A percentile compares a stretch with the other conserved stretches of the same genome.
These are phyloP conservation scores for Mycena rosella DNA, from an alignment of 768 basidiomycete species.

Conservation along the genomic window DNA sequence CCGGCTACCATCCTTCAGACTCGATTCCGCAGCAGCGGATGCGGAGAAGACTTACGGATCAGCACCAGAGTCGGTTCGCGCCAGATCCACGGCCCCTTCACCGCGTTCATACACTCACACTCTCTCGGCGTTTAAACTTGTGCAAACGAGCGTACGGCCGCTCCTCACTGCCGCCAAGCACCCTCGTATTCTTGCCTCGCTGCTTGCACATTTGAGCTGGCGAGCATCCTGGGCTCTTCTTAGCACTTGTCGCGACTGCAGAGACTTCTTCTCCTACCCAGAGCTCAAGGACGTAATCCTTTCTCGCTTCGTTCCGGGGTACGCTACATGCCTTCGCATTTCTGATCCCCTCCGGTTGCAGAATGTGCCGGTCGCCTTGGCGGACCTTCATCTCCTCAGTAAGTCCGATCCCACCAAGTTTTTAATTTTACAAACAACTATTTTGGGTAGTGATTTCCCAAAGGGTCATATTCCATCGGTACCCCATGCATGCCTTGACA, in stretches of 20 bases:
- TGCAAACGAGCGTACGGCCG: neutral
- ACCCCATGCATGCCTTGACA: slow-evolving; percentile 76
- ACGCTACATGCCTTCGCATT: slow-evolving; percentile 55
- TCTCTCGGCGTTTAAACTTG: slow-evolving; percentile 34
- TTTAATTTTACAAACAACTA: slow-evolving; percentile 30
- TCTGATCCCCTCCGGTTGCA: slow-evolving; percentile 56
- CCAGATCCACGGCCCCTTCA: slow-evolving; percentile 7
- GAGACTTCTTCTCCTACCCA: slow-evolving; percentile 46
- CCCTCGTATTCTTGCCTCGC: slow-evolving; percentile 41
- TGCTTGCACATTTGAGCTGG: slow-evolving; percentile 55
- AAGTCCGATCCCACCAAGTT: slow-evolving; percentile 47
- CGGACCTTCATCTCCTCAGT: slow-evolving; percentile 77
- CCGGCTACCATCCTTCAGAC: slow-evolving; percentile 28
- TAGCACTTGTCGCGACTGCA: slow-evolving; percentile 49
- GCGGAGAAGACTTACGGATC: neutral
- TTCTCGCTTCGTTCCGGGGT: slow-evolving; percentile 70
- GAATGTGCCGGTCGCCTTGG: slow-evolving; percentile 65
- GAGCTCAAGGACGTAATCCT: slow-evolving; percentile 55
- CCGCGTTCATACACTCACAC: slow-evolving; percentile 6
- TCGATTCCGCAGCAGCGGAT: neutral
- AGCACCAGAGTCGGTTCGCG: neutral
- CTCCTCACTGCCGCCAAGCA: slow-evolving; percentile 30
- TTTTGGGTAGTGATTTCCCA: slow-evolving; percentile 70
- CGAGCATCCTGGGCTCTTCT: slow-evolving; percentile 53
- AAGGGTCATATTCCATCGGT: slow-evolving; percentile 72